Evolutionary conservation across 805 yeast genomes (phyloP), one percentile per base, ranked within the genome.

Genomic region (Martiniozyma abietophila): DNA sequence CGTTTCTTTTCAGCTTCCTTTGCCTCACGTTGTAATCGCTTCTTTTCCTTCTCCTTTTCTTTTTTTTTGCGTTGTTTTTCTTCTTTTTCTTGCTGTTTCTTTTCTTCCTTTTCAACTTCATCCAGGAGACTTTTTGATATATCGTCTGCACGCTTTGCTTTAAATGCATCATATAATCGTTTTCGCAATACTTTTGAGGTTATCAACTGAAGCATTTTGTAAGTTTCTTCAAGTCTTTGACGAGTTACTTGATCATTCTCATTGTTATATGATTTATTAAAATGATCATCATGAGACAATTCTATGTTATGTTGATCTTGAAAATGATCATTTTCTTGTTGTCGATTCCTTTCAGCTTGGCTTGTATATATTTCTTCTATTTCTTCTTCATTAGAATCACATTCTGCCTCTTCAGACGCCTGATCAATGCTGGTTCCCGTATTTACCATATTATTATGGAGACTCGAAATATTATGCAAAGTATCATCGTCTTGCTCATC

Each of bases 71-170:
- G 67, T 46, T 78, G 79, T 52, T 75, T 76, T 50, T 76, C 72
- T 47, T 77, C 82, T 40, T 69, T 73, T 32, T 73, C 81, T 49
- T 69, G 75, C 53, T 75, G 71, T 29, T 75, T 73, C 31, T 59
- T 61, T 42, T 76, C 79, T 54, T 79, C 89, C 6, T 74, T 77
- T 44, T 80, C 86, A 29, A 80, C 60, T 48, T 80, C 89, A 49
- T 69, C 74, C 39, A 80, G 64, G 42, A 80, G 63, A 39, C 68
- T 71, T 38, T 67, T 61, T 8, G 80, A 69, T 38, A 78, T 67
- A 46, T 81, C 92, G 40, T 80, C 84, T 9, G 95, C 88, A 31
- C 80, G 72, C 43, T 75, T 80, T 47, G 80, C 88, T 41, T 81
- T 80, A 50, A 78, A 86, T 1, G 94, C 83, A 20, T 69, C 73